A percentile compares a stretch with the other conserved stretches of the same genome.
Evolutionary conservation across 116 monocot species (phyloP).

Genomic region (Iris pallida): DNA sequence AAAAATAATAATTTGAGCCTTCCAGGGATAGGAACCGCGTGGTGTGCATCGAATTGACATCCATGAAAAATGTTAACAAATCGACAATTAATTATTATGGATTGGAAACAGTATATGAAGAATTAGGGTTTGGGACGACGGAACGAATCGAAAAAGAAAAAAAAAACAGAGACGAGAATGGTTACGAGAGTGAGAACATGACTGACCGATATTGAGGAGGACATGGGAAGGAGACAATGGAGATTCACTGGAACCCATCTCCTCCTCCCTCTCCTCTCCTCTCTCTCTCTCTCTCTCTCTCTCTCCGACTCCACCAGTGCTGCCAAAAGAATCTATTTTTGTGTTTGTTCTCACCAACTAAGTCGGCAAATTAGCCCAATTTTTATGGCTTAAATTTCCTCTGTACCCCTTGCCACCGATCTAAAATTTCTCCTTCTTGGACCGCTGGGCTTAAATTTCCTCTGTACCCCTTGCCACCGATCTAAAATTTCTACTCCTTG

Average conservation of each 20-base stretch:
- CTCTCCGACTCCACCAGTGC: not conserved
- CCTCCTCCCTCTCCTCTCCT: slow-evolving; percentile 15
- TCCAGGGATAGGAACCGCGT: not conserved
- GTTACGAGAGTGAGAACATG: not conserved
- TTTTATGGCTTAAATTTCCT: too few relatives aligned
- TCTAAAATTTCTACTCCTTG: too few relatives aligned
- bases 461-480: too few relatives aligned
- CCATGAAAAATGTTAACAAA: not conserved
- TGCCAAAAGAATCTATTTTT: too few relatives aligned
- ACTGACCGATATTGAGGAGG: slow-evolving; percentile 58
- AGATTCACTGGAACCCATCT: slow-evolving; percentile 26
- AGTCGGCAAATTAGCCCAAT: too few relatives aligned
- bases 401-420: too few relatives aligned
- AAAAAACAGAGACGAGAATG: not conserved
- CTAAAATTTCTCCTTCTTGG: too few relatives aligned
- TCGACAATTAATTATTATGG: not conserved
- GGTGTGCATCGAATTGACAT: not conserved
- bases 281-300: not conserved
- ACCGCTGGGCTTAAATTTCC: too few relatives aligned
- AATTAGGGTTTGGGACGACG: not conserved
- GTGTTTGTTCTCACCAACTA: too few relatives aligned
- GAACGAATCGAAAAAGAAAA: not conserved
- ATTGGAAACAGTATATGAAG: not conserved
- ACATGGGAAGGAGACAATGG: slow-evolving; percentile 39
- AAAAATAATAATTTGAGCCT: not conserved